Base-by-base conservation (phyloP, 495 filamentous ascomycete genomes). In the Penicillium goetzii region DNA sequence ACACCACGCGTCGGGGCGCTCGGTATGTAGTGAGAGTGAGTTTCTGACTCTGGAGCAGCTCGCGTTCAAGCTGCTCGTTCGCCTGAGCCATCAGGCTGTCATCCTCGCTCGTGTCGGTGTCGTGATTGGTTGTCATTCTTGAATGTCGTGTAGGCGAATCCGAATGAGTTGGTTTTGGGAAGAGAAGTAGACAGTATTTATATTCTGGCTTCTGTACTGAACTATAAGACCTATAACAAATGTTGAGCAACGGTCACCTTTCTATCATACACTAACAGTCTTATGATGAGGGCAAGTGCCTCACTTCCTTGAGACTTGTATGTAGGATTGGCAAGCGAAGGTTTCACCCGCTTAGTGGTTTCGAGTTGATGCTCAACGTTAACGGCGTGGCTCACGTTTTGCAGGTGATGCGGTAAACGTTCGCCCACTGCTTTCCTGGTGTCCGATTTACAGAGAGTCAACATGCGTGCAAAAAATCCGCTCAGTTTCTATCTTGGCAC, bases 81-180 rank as follows among this genome's bases (percentile, higher is more conserved):
- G 25, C 50, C 4, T 30, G 14, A n/a, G 50, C 50, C 25, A 53
- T 33, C 25, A 51, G 50, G 30, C 50, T 33, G n/a, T 53, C 50
- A 53, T 30, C 25, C 28, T 53, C 50, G 28, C 50, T 17, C 4
- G 50, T 53, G 28, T 53, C 50, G 50, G 50, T 32, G 50, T 53
- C 50, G 6, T 30, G 50, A 53, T 30, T 51, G 47, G 47, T 51
- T 51, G 47, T 51, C 23, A 51, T 51, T 12, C 47, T 51, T 51
- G 47, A 51, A 51, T 51, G 15, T 28, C 21, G 45, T 9, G 45
- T 49, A 21, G 21, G 47, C 5, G 26, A 28, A 51, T 51, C 23
- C 0, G 11, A 28, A 5, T 51, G 45, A 49, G 47, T 51, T 51
- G 47, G 47, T 51, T 28, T 51, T 28, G 26, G 47, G 47, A 51